Evolutionary conservation across 345 rosid species (phyloP), one percentile per base, ranked within the genome.

Genomic region (Moringa oleifera): DNA sequence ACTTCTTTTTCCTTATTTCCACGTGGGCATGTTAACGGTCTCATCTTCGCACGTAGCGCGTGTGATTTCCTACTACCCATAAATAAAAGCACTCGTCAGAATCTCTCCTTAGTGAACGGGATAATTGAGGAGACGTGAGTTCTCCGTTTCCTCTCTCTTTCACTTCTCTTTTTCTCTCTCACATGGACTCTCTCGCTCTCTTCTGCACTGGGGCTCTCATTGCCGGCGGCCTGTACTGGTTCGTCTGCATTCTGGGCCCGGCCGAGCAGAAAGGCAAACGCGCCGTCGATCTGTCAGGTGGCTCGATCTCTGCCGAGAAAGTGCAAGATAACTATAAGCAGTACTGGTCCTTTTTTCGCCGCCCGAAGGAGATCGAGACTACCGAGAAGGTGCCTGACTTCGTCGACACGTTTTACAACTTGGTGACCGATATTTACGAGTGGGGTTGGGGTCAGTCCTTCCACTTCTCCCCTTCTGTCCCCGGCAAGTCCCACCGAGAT

Each of bases 381-480:
- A 69, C 87, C 58, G 96, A 93, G 45, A 86, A 85, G 20, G 97
- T 90, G 9, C 98, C 98, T 0, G 96, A 79, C 65, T 87, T 93
- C 62, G 98, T 93, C 25, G 94, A 93, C 77, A 93, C 98, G 0
- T 93, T 93, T 51, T 93, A 93, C 84, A 90, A 93, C 71, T 71
- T 90, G 37, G 94, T 93, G 15, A 93, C 98, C 9, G 98, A 93
- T 68, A 93, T 93, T 55, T 93, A 93, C 78, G 98, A 93, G 81
- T 93, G 98, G 98, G 98, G 98, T 0, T 93, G 97, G 98, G 98
- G 97, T 9, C 98, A 93, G 63, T 93, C 97, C 58, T 93, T 93
- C 77, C 98, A 93, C 64, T 93, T 93, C 82, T 88, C 97, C 10
- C 98, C 98, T 15, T 73, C 85, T n/a, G 4, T 90, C 20, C 77